Evolutionary conservation across 768 basidiomycete genomes (phyloP), one percentile per base, ranked within the genome.

Genomic region (Rhizopogon roseolus): DNA sequence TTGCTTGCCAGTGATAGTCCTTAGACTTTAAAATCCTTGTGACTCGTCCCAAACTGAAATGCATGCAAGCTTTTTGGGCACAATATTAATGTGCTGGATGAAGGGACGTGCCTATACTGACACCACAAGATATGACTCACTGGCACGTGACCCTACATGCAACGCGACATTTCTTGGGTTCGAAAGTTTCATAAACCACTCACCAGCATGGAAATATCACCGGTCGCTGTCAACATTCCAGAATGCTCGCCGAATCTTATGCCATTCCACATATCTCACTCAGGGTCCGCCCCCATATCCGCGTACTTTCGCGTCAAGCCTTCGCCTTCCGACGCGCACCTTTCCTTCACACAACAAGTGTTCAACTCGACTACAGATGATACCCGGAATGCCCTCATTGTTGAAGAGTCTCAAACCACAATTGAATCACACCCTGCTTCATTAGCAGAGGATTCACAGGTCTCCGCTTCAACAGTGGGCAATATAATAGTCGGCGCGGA

Each of bases 221-320:
- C 60, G 25, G 49, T 2, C 16, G n/a, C 27, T 4, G 54, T 45
- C 4, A 11, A 56, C 57, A 59, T 79, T 9, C 64, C 71, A n/a
- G 54, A 58, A 64, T 82, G 80, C 44, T 73, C 70, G 2, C 89
- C 88, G 1, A 77, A 84, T 63, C 76, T 94, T 29, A 90, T 94
- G 88, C 91, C 91, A 5, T 93, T 94, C 57, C 82, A 86, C 60
- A 83, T 93, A 44, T 69, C 76, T 11, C 82, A 90, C 66, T 73
- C 77, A 9, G 91, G 91, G 0, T 76, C 78, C 17, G 90, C 90
- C 1, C 82, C 85, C 5, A 73, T 93, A 16, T 86, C 85, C 4
- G 85, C 85, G 5, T 93, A 85, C 66, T 84, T 93, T 66, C 78
- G 77, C 42, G 74, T 85, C 50, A 77, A 76, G 51, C 66, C 73